Evolutionary conservation across 441 rosid genomes (phyloP), one percentile per base, ranked within the genome.

Genomic region (Lepidium campestre): DNA sequence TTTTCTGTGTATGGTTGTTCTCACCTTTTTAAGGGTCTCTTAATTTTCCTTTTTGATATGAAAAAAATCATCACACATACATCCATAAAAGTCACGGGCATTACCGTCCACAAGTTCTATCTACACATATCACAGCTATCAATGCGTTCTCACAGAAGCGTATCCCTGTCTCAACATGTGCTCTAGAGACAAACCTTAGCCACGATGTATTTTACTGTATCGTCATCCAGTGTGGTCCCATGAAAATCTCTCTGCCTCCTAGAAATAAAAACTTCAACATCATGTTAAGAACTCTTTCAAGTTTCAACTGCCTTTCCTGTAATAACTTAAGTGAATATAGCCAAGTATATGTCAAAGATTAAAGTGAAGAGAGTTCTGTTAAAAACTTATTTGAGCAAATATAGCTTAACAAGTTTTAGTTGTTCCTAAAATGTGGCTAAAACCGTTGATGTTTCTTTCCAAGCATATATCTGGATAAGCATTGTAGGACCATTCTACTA

Each of bases 161-260:
- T 53, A 44, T 37, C 67, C 15, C 37, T 22, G 71, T 48, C 47
- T 7, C 45, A 64, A 49, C 67, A 73, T 52, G 68, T 66, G 68
- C 62, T 27, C 45, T 7, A 10, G 9, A 23, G 57, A 29, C 47
- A 60, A 73, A 45, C 77, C 58, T 54, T 67, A 60, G 54, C 77
- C 73, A 67, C 73, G 61, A 41, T 41, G 58, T 46, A 64, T 27
- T 5, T 23, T 12, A 13, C 54, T 11, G n/a, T 66, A 22, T 59
- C 63, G 59, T n/a, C 63, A 65, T n/a, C 72, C 41, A 42, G 10
- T 36, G 67, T 59, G 72, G 76, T 72, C 76, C 76, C 72, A 50
- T 65, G 57, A 72, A 47, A 72, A 47, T 19, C 41, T 25, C 46
- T 71, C 8, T 37, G 47, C 65, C 71, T 65, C 39, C 45, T 31